phyloP scores from a whole-genome alignment of 2,329 filamentous ascomycete species.

The Fusarium multiceps region DNA sequence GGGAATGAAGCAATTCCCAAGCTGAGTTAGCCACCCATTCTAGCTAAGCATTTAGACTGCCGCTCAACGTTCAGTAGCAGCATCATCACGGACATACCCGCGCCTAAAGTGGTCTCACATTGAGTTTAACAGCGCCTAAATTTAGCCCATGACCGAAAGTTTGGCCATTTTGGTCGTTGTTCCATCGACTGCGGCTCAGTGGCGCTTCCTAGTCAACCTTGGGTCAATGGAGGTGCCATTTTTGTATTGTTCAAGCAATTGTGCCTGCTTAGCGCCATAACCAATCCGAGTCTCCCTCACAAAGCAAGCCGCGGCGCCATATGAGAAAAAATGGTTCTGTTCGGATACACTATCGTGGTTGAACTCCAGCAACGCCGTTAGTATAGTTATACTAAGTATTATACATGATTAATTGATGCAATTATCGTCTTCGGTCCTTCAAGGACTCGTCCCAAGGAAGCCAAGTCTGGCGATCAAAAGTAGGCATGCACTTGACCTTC shows the following conservation, averaged over 20 bases:
- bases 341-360: background rate
- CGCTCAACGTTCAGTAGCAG: background rate
- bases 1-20: background rate
- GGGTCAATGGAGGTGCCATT: background rate
- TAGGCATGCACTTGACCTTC: slow-evolving; percentile 61
- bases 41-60: background rate
- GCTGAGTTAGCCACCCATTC: background rate
- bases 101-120: background rate
- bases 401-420: background rate
- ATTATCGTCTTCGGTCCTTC: background rate
- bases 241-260: slow-evolving; percentile 3
- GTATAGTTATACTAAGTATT: slow-evolving; percentile 14
- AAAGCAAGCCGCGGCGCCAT: background rate
- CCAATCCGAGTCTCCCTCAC: background rate
- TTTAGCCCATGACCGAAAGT: slow-evolving; percentile 8
- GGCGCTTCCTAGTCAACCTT: slow-evolving; percentile 6
- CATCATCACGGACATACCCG: slow-evolving; percentile 7
- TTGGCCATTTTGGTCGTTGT: background rate
- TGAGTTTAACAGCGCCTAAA: slow-evolving; percentile 8
- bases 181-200: background rate
- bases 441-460: slow-evolving; percentile 51
- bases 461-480: slow-evolving; percentile 56
- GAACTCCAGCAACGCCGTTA: slow-evolving; percentile 21
- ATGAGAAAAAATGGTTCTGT: background rate
- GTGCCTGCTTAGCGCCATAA: background rate